Conservation (phyloP, 306 rosid species). For the Gillenia trifoliata region DNA sequence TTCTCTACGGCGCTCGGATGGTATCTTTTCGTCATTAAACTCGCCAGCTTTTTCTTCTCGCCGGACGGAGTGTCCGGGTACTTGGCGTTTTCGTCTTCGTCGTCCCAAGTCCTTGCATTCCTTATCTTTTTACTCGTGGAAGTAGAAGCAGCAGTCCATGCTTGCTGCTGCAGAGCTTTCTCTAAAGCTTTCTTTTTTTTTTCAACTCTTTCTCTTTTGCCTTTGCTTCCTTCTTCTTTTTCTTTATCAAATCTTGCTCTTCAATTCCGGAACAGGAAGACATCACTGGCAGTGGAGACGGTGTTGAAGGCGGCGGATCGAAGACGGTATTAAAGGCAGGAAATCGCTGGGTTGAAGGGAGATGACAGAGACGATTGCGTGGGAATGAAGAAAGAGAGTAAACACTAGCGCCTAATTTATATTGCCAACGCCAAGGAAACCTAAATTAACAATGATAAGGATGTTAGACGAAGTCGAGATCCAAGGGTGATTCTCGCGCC, state of each 20-base stretch:
- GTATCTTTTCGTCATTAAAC: constrained; percentile 71
- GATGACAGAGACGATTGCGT: too few species aligned
- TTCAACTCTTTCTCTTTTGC: constrained; percentile 78
- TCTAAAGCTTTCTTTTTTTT: constrained; percentile 58
- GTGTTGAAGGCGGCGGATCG: too few species aligned
- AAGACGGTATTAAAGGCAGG: too few species aligned
- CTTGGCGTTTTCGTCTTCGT: constrained; percentile 67
- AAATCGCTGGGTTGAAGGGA: too few species aligned
- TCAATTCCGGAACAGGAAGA: constrained; percentile 18
- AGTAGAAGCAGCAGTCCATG: constrained; percentile 46
- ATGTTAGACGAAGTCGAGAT: too few species aligned
- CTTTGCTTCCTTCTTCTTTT: constrained; percentile 89
- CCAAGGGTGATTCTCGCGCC: too few species aligned
- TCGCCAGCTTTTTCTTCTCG: constrained; percentile 62
- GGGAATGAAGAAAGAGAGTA: too few species aligned
- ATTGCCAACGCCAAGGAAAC: too few species aligned
- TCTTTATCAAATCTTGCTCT: constrained; percentile 66
- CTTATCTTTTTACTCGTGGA: constrained; percentile 59
- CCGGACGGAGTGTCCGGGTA: constrained; percentile 75
- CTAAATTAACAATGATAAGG: too few species aligned
- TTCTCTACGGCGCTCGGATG: constrained; percentile 73
- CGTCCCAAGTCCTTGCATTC: constrained; percentile 48
- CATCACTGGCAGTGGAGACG: too few species aligned
- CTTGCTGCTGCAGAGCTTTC: constrained; percentile 71
- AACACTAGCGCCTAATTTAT: too few species aligned